phyloP scores from a whole-genome alignment of 805 yeast genomes.

The Huiozyma naganishii region DNA sequence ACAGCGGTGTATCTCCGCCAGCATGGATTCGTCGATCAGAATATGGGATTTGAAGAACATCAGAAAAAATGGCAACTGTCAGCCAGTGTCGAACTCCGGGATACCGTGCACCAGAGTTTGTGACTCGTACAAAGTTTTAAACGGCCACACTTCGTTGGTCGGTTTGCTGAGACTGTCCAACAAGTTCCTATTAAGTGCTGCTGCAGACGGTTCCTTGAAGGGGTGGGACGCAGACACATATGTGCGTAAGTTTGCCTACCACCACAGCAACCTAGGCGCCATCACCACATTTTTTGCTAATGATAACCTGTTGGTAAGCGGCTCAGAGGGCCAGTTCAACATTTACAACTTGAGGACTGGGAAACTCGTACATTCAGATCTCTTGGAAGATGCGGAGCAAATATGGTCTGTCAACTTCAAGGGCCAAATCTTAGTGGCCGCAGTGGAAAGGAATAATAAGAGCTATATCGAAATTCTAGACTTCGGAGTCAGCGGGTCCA shows the following conservation, averaged over 20 bases:
- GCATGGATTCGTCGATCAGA: slow-evolving; percentile 79
- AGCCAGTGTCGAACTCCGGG: slow-evolving; percentile 16
- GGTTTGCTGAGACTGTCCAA: slow-evolving; percentile 75
- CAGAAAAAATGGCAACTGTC: slow-evolving; percentile 31
- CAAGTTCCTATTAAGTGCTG: slow-evolving; percentile 78
- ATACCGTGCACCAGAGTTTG: slow-evolving; percentile 20
- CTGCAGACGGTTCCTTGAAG: slow-evolving; percentile 86
- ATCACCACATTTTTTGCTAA: slow-evolving; percentile 91
- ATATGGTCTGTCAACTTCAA: slow-evolving; percentile 94
- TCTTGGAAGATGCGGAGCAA: slow-evolving; percentile 68
- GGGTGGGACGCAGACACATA: slow-evolving; percentile 87
- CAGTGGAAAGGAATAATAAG: slow-evolving; percentile 63
- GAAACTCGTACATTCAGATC: slow-evolving; percentile 53
- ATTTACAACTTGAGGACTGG: slow-evolving; percentile 82
- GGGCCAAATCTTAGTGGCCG: slow-evolving; percentile 76
- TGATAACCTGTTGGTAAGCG: slow-evolving; percentile 74
- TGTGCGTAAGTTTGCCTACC: slow-evolving; percentile 51
- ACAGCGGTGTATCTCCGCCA: slow-evolving; percentile 78
- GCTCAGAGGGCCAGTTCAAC: slow-evolving; percentile 78
- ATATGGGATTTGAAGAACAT: slow-evolving; percentile 87
- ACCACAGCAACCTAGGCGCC: slow-evolving; percentile 71
- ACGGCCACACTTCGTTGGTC: slow-evolving; percentile 84
- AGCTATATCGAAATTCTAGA: slow-evolving; percentile 81
- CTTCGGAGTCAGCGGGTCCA: slow-evolving; percentile 37
- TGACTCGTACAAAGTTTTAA: slow-evolving; percentile 45